These are phyloP conservation scores for Fraxinus angustifolia DNA, from an alignment of 305 asterid species.

Conservation along the genomic window DNA sequence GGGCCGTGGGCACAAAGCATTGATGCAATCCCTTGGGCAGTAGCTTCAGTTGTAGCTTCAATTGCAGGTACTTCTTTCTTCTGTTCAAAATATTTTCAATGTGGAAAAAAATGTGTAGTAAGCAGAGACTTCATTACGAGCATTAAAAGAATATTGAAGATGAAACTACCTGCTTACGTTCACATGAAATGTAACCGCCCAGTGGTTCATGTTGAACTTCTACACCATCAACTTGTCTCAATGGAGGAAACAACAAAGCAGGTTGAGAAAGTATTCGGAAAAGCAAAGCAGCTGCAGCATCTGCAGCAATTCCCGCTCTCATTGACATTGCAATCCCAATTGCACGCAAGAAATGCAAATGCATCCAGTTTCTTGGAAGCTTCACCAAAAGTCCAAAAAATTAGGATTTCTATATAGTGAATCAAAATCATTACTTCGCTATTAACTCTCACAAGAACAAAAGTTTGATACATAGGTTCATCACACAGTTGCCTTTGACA, in stretches of 20 bases:
- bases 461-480: neutral
- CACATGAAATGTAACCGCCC: conserved; percentile 54
- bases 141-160: conserved; percentile 18
- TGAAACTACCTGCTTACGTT: conserved; percentile 61
- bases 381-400: conserved; percentile 36
- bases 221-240: conserved; percentile 85
- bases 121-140: conserved; percentile 6
- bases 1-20: conserved; percentile 99
- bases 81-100: conserved; percentile 43
- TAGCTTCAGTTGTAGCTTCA: conserved; percentile 93
- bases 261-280: conserved; percentile 96
- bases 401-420: conserved; percentile 22
- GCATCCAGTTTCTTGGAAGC: conserved; percentile 99
- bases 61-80: conserved; percentile 71
- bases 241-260: conserved; percentile 93
- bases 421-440: conserved; percentile 10
- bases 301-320: conserved; percentile 97
- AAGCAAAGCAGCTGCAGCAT: conserved; percentile 98
- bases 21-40: conserved; percentile 98
- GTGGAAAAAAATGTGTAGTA: conserved; percentile 12
- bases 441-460: neutral
- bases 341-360: conserved; percentile 96
- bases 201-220: conserved; percentile 69
- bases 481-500: neutral
- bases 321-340: conserved; percentile 98